Conservation (phyloP, 116 monocot genomes). For the Papilionanthe hybrid region DNA sequence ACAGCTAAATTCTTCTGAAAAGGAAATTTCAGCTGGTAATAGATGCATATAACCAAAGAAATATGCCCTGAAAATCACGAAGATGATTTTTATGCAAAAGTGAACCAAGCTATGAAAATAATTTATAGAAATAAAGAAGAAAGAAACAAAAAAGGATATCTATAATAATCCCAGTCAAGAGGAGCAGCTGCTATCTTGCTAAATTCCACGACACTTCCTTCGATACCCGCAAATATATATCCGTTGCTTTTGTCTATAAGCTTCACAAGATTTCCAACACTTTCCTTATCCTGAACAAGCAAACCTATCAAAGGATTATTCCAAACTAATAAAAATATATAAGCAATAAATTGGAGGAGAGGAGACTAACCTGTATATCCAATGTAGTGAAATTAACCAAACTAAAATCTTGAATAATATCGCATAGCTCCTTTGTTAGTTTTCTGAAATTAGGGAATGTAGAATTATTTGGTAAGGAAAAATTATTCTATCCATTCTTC, state of each 20-base stretch:
- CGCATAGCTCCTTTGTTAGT: slow-evolving; percentile 85
- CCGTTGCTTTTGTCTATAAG: slow-evolving; percentile 97
- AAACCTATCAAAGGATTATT: neutral
- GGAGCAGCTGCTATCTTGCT: slow-evolving; percentile 95
- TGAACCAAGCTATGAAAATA: neutral
- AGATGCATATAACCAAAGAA: neutral
- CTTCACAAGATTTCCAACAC: slow-evolving; percentile 96
- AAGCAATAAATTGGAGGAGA: neutral
- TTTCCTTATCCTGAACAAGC: slow-evolving; percentile 80
- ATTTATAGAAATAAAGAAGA: neutral
- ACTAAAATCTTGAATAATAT: slow-evolving; percentile 80
- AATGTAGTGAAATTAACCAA: slow-evolving; percentile 85
- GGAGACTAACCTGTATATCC: slow-evolving; percentile 66
- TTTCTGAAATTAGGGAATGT: slow-evolving; percentile 46
- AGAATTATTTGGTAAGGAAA: too few relatives aligned
- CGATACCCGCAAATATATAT: slow-evolving; percentile 82
- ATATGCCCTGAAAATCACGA: neutral
- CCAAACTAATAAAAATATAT: neutral
- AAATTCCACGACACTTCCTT: slow-evolving; percentile 82
- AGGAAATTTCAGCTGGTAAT: neutral
- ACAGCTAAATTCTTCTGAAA: neutral
- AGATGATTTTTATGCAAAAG: neutral
- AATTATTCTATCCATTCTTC: too few relatives aligned
- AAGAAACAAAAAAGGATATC: slow-evolving; percentile 79
- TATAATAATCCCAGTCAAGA: slow-evolving; percentile 93